Evolutionary conservation across 2,329 filamentous ascomycete species (phyloP).

Genomic region (Mariannaea elegans): DNA sequence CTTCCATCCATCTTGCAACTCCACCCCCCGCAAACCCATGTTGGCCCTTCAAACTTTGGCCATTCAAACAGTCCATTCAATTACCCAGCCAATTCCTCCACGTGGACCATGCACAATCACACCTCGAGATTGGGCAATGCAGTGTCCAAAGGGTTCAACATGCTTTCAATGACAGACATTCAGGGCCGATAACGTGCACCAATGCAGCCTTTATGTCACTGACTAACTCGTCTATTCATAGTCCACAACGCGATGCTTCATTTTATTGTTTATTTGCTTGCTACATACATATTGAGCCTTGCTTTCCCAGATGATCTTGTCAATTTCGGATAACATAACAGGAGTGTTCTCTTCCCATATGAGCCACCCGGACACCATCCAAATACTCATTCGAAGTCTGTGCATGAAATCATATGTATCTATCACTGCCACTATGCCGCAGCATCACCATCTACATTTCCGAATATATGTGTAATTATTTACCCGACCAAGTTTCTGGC

Average conservation of each 20-base stretch:
- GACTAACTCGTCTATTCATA: neutral
- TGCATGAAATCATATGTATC: neutral
- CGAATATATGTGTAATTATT: neutral
- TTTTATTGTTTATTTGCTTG: neutral
- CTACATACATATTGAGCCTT: neutral
- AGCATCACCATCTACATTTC: neutral
- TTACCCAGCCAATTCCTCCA: neutral
- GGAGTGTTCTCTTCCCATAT: neutral
- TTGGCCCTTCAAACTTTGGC: neutral
- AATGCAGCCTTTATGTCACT: neutral
- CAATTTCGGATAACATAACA: neutral
- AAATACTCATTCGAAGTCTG: neutral
- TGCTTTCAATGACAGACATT: neutral
- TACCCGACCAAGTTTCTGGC: neutral
- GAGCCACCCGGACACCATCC: neutral
- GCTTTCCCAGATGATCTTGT: neutral
- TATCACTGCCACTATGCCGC: neutral
- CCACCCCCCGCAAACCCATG: neutral
- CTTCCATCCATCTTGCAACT: constrained; percentile 1
- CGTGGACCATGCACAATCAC: neutral
- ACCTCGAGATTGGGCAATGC: neutral
- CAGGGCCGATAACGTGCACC: neutral
- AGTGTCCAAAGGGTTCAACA: neutral
- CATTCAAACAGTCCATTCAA: neutral
- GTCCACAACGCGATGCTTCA: neutral